A percentile compares a stretch with the other conserved stretches of the same genome.
Evolutionary conservation across 352 stramenopile genomes (phyloP).

Genomic region (Blastocystis sp.): DNA sequence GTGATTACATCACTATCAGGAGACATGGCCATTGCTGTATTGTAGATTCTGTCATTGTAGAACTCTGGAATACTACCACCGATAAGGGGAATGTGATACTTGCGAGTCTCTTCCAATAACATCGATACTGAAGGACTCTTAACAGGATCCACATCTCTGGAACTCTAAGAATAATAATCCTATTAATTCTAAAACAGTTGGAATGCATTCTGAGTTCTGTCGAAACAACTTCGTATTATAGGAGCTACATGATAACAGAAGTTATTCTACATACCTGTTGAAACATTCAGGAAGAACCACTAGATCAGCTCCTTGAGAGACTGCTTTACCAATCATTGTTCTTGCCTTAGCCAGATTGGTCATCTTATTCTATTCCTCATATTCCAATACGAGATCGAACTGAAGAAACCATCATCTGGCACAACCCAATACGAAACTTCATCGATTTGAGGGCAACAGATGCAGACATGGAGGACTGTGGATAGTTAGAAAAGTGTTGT

Average conservation of each 20-base stretch:
- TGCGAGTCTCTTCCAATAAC: constrained; percentile 78
- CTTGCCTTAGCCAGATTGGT: constrained; percentile 48
- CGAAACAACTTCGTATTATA: constrained; percentile 95
- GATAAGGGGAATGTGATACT: constrained; percentile 71
- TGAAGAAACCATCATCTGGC: constrained; percentile 56
- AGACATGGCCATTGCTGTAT: constrained; percentile 73
- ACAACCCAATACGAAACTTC: constrained; percentile 58
- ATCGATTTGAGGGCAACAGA: constrained; percentile 6
- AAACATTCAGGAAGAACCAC: constrained; percentile 89
- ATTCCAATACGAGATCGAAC: neutral
- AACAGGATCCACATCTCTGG: constrained; percentile 66
- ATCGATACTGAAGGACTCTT: constrained; percentile 71
- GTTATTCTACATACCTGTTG: constrained; percentile 77
- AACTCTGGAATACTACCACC: constrained; percentile 54
- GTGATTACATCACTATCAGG: constrained; percentile 7
- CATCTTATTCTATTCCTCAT: constrained; percentile 32
- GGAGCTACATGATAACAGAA: constrained; percentile 73
- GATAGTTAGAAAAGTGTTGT: neutral
- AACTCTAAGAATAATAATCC: neutral
- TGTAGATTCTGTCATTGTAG: constrained; percentile 24
- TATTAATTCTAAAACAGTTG: constrained; percentile 71
- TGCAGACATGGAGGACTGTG: constrained; percentile 1
- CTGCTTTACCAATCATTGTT: constrained; percentile 71
- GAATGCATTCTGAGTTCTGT: constrained; percentile 93
- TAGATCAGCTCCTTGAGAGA: constrained; percentile 79